phyloP scores from a whole-genome alignment of 495 filamentous ascomycete species.

The Entonaema liquescens region DNA sequence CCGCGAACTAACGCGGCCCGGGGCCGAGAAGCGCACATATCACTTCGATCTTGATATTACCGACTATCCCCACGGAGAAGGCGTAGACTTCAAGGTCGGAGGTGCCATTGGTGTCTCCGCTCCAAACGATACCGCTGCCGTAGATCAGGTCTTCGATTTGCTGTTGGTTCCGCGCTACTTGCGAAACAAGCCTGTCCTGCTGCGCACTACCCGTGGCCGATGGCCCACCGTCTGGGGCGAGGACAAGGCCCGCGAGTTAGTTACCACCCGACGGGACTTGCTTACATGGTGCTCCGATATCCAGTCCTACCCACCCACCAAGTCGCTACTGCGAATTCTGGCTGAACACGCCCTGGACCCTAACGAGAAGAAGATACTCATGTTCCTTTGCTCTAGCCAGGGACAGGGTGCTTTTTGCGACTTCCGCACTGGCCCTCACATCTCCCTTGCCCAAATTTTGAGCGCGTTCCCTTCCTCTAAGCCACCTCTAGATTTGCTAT shows the following conservation, averaged over 20 bases:
- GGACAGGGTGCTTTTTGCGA: constrained; percentile 95
- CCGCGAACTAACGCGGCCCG: constrained; percentile 85
- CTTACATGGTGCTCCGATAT: constrained; percentile 96
- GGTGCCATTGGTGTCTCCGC: constrained; percentile 94
- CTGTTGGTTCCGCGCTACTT: constrained; percentile 79
- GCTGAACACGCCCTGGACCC: constrained; percentile 82
- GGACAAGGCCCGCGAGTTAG: constrained; percentile 80
- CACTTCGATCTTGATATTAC: constrained; percentile 98
- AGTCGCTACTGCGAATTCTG: constrained; percentile 83
- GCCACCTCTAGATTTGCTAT: constrained; percentile 81
- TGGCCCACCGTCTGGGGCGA: constrained; percentile 99
- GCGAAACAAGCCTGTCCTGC: constrained; percentile 79
- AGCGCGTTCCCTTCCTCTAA: constrained; percentile 91
- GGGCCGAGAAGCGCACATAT: constrained; percentile 95
- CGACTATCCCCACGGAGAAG: constrained; percentile 87
- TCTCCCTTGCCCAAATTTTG: constrained; percentile 84
- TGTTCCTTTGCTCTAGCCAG: constrained; percentile 86
- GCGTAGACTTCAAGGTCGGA: constrained; percentile 93
- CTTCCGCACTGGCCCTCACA: constrained; percentile 86
- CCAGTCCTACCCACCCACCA: constrained; percentile 90
- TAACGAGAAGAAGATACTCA: constrained; percentile 86
- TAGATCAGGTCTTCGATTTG: constrained; percentile 83
- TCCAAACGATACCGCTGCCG: constrained; percentile 78
- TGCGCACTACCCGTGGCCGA: constrained; percentile 80
- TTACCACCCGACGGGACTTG: constrained; percentile 88